These are phyloP conservation scores for Coemansia sp. DNA, from an alignment of 192 early-diverging fungal genomes.

Conservation along the genomic window DNA sequence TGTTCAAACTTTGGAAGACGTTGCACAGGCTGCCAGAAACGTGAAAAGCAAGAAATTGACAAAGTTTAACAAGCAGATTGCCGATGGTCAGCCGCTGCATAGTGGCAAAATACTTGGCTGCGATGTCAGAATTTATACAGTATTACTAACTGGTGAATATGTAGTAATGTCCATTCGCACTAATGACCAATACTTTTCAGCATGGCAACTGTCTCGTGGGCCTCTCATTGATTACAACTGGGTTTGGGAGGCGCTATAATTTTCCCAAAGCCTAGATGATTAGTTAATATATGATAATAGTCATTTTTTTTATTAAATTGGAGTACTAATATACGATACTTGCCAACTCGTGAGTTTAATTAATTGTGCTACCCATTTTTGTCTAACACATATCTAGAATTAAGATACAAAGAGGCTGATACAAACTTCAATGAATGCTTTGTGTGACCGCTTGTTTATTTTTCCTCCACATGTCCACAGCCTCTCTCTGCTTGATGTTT, in stretches of 20 bases:
- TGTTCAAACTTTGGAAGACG: conserved; percentile 27
- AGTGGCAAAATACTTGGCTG: conserved; percentile 30
- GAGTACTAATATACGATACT: too few relatives aligned
- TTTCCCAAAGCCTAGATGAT: neutral
- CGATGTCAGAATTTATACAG: conserved; percentile 19
- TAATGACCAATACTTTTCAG: conserved; percentile 35
- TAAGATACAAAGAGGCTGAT: too few relatives aligned
- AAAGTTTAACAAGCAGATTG: conserved; percentile 16
- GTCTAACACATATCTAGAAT: too few relatives aligned
- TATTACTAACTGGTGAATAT: conserved; percentile 19
- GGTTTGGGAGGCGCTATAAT: conserved; percentile 23
- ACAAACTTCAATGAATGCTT: too few relatives aligned
- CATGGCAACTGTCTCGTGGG: conserved; percentile 32
- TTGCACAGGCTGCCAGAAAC: conserved; percentile 6
- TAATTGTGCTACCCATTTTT: too few relatives aligned
- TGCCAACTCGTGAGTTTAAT: too few relatives aligned
- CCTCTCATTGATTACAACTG: conserved; percentile 23
- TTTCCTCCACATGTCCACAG: too few relatives aligned
- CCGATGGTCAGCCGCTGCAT: neutral
- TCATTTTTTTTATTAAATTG: neutral
- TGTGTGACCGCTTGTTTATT: too few relatives aligned
- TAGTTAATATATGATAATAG: neutral
- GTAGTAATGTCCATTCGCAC: conserved; percentile 21
- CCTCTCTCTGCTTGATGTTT: too few relatives aligned
- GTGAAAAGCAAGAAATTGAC: conserved; percentile 8